Evolutionary conservation across 345 rosid species (phyloP).

Genomic region (Eucalyptus sp.): DNA sequence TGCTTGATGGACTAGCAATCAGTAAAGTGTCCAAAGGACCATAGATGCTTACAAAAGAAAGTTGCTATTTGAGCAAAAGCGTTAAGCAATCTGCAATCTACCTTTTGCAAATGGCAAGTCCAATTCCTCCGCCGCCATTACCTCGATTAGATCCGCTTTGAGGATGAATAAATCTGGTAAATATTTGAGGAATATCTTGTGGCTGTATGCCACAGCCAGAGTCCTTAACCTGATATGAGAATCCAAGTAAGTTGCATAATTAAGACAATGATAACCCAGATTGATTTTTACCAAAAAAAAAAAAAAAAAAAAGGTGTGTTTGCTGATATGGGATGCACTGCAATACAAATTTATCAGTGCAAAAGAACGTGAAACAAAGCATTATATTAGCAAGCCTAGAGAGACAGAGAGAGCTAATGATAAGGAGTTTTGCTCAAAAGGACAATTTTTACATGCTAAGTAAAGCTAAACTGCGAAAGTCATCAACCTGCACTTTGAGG

Average conservation of each 20-base stretch:
- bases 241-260: neutral
- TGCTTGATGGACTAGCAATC: neutral
- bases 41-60: neutral
- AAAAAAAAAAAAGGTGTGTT: neutral
- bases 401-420: neutral
- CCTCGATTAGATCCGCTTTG: slow-evolving; percentile 34
- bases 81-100: slow-evolving; percentile 3
- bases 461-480: neutral
- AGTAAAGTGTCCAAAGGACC: neutral
- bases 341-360: neutral
- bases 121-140: slow-evolving; percentile 62
- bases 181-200: slow-evolving; percentile 61
- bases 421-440: neutral
- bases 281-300: neutral
- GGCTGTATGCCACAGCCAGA: slow-evolving; percentile 76
- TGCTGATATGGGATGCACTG: neutral
- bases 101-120: slow-evolving; percentile 92
- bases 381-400: neutral
- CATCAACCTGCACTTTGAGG: slow-evolving; percentile 63
- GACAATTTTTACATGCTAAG: neutral
- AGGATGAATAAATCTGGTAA: slow-evolving; percentile 54
- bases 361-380: neutral
- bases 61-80: neutral
- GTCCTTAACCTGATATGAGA: slow-evolving; percentile 60
- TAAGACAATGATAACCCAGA: neutral